Evolutionary conservation across 345 rosid genomes (phyloP), one percentile per base, ranked within the genome.

Genomic region (Syzygium jambos): DNA sequence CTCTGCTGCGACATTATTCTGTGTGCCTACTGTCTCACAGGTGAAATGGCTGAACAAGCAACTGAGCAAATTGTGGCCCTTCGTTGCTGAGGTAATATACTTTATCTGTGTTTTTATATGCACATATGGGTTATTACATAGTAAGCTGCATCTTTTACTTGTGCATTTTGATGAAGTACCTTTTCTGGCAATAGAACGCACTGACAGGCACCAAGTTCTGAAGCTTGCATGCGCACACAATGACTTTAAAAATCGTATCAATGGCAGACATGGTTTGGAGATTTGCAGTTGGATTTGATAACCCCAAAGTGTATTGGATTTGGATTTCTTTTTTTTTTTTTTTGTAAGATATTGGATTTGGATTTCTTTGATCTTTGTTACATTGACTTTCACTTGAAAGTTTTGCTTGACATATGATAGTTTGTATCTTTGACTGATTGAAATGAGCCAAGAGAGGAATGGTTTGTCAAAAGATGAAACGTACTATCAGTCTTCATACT

Each of bases 1-100:
- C 89, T 55, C 59, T 61, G 53, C 85, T 55, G 27, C 77, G 56
- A 43, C 78, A 13, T 78, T 86, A 61, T 84, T 52, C 90, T 85
- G 63, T 57, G 49, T 57, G 85, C 90, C 46, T 90, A 87, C 85
- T 80, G 41, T 90, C 88, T 53, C 88, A 78, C 94, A 98, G 99
- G 99, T 98, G 91, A 96, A 98, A 91, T 98, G 99, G 99, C 83
- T 98, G 94, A 98, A 98, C 93, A 98, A 96, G 93, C 95, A 93
- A 90, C 92, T 98, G 88, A 88, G 93, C 94, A 98, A 96, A 92
- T 89, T 98, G 89, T 98, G 99, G 99, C 99, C 99, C 73, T 98
- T 88, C 91, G 87, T 98, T 85, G 99, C 99, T n/a, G 98, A 96
- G 89, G 99, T 96, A 93, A 94, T 92, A 84, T 85, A 41, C 85